A percentile compares a stretch with the other conserved stretches of the same genome.
These are phyloP conservation scores for Lomentospora prolificans DNA, from an alignment of 2,329 filamentous ascomycete species.

Conservation along the genomic window DNA sequence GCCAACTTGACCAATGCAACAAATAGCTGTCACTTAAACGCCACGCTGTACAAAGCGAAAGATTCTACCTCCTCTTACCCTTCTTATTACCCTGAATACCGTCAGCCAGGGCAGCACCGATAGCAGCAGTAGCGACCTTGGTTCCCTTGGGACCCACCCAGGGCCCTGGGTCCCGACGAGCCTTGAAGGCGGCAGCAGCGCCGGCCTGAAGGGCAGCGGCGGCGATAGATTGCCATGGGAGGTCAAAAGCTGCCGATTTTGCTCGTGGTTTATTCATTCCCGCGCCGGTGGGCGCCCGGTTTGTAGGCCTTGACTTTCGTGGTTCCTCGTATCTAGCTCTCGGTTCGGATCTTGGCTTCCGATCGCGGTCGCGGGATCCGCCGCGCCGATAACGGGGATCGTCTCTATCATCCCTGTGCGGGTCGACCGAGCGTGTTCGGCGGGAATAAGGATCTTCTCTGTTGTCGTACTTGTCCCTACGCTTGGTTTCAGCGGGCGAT, in stretches of 20 bases:
- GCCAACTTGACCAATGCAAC: too few species aligned
- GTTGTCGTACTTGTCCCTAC: background rate
- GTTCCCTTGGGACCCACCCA: constrained; percentile 40
- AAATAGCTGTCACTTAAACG: background rate
- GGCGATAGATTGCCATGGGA: constrained; percentile 25
- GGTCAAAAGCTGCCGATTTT: background rate
- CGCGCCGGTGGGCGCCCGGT: background rate
- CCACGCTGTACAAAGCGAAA: background rate
- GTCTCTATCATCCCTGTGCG: background rate
- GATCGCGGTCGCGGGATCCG: background rate
- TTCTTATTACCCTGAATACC: constrained; percentile 29
- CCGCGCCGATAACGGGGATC: background rate
- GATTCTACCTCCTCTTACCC: background rate
- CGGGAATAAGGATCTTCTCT: background rate
- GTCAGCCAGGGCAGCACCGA: constrained; percentile 38
- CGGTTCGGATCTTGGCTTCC: background rate
- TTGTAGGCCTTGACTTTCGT: background rate
- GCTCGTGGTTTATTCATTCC: background rate
- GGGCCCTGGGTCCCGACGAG: constrained; percentile 31
- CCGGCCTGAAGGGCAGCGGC: constrained; percentile 36
- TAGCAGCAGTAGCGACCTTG: constrained; percentile 36
- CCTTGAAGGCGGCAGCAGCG: constrained; percentile 35
- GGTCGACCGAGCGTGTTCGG: background rate
- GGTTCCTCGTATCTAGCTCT: background rate
- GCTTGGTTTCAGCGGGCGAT: background rate